Conservation (phyloP, 495 filamentous ascomycete genomes). For the Poronia punctata region DNA sequence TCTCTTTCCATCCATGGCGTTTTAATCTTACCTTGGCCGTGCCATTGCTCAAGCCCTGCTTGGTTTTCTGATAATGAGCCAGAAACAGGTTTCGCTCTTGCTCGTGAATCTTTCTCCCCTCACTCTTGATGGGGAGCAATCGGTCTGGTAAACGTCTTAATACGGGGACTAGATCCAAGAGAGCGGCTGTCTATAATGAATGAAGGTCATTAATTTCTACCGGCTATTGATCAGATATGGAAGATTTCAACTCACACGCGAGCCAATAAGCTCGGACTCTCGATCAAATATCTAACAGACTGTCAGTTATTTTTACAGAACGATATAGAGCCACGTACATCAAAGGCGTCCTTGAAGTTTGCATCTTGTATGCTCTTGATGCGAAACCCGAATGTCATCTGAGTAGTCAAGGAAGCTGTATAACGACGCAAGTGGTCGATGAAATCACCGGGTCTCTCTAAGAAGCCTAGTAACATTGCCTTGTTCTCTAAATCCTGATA, state of each 20-base stretch:
- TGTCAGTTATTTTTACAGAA: no score
- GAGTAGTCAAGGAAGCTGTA: slow-evolving; percentile 45
- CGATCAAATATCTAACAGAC: slow-evolving; percentile 40
- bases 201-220: no score
- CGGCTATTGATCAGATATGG: no score
- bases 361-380: slow-evolving; percentile 38
- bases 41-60: slow-evolving; percentile 19
- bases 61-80: slow-evolving; percentile 30
- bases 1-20: no score
- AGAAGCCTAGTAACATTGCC: slow-evolving; percentile 37
- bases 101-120: slow-evolving; percentile 15
- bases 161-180: not conserved
- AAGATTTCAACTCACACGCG: not conserved
- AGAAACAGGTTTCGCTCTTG: slow-evolving; percentile 25
- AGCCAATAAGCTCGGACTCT: slow-evolving; percentile 16
- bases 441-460: slow-evolving; percentile 28
- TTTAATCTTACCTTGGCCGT: slow-evolving; percentile 19
- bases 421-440: slow-evolving; percentile 46
- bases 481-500: slow-evolving; percentile 46
- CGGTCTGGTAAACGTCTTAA: slow-evolving; percentile 30
- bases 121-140: slow-evolving; percentile 18
- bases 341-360: slow-evolving; percentile 44
- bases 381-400: slow-evolving; percentile 49
- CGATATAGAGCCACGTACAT: slow-evolving; percentile 10
- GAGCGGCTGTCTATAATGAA: not conserved